Percentiles rank a stretch among this genome's conserved stretches.
phyloP scores from a whole-genome alignment of 2,329 filamentous ascomycete species.

The Capronia coronata region DNA sequence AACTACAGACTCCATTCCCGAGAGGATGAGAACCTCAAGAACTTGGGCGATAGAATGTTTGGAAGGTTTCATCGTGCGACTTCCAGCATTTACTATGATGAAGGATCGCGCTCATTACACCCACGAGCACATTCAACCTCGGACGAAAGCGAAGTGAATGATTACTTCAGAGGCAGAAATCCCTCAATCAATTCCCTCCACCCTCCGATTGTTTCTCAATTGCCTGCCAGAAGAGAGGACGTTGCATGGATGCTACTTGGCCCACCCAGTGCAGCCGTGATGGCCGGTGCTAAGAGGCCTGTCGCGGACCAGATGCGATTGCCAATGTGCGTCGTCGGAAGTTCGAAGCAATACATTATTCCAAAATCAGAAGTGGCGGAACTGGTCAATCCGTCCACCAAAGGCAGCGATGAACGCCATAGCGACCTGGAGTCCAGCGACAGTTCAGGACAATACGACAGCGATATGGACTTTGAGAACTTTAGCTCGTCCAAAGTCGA shows the following conservation, averaged over 20 bases:
- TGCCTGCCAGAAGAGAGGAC: constrained; percentile 61
- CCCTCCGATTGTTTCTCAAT: constrained; percentile 74
- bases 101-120: too few relatives aligned
- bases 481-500: background rate
- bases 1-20: constrained; percentile 74
- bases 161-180: constrained; percentile 53
- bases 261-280: constrained; percentile 79
- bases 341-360: constrained; percentile 5
- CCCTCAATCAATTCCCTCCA: constrained; percentile 81
- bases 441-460: background rate
- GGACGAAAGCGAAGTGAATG: constrained; percentile 43
- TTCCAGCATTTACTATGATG: constrained; percentile 7
- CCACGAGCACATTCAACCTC: constrained; percentile 33
- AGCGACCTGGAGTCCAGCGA: too few relatives aligned
- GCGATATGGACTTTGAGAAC: constrained; percentile 5
- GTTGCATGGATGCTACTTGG: constrained; percentile 90
- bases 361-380: background rate
- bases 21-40: constrained; percentile 84
- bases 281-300: constrained; percentile 69
- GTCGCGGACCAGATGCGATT: constrained; percentile 20
- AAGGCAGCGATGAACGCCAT: constrained; percentile 13
- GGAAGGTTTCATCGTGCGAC: constrained; percentile 25
- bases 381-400: constrained; percentile 11
- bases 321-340: constrained; percentile 24
- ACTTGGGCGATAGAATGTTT: constrained; percentile 34